Base-by-base conservation (phyloP, 805 yeast species). In the Metahyphopichia silvanorum region DNA sequence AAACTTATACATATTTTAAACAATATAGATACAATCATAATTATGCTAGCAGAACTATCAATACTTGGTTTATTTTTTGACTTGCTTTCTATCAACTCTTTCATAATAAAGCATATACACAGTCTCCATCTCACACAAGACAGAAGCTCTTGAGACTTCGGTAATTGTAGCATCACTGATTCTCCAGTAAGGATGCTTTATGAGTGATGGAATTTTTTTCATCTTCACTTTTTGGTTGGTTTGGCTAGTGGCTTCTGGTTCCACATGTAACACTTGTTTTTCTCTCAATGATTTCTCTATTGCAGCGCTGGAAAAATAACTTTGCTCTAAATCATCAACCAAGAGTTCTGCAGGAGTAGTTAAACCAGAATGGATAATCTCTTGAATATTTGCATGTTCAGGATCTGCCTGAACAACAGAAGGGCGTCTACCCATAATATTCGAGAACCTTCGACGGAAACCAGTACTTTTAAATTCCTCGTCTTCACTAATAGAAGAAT, bases 31-130 rank as follows among this genome's bases (percentile, higher is more conserved):
- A n/a, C n/a, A n/a, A n/a, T n/a, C n/a, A n/a, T n/a, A n/a, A n/a
- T n/a, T n/a, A n/a, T n/a, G n/a, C n/a, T n/a, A n/a, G n/a, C n/a
- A n/a, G n/a, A n/a, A n/a, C n/a, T n/a, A n/a, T n/a, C n/a, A 21
- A 21, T 21, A 21, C n/a, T 2, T 21, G 23, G 23, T 21, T 21
- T 21, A 21, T 21, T n/a, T n/a, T 19, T 37, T 46, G n/a, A 51
- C 37, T 36, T 48, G 49, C 25, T 46, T 45, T 31, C 48, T 52
- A 33, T 69, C 74, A 14, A 67, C 59, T 38, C 75, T 60, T 52
- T 89, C 95, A 51, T 85, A 93, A 49, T 85, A 82, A 33, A 91
- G 60, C 83, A 91, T 75, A 57, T 91, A 91, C 2, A 78, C 96
- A n/a, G 84, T 86, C 18, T 76, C 66, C 19, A 76, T 76, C 47